A percentile compares a stretch with the other conserved stretches of the same genome.
These are phyloP conservation scores for Cokeromyces recurvatus DNA, from an alignment of 371 early-diverging fungal species.

Conservation along the genomic window DNA sequence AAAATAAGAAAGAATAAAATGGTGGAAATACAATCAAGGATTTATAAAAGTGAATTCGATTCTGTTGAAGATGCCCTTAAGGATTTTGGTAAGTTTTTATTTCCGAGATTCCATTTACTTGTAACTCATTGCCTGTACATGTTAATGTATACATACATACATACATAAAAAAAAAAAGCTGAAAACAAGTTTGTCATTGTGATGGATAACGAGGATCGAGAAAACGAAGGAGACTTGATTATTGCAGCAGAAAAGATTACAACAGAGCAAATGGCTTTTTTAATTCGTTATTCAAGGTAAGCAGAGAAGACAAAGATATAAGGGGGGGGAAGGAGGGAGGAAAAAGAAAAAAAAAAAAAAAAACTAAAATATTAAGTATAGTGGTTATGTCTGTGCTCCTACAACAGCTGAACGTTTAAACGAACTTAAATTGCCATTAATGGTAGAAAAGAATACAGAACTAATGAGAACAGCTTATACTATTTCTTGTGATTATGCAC, in stretches of 20 bases:
- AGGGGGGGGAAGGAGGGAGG: background rate
- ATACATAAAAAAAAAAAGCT: no score
- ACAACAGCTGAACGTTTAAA: conserved; percentile 72
- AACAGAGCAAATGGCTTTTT: conserved; percentile 89
- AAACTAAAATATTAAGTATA: no score
- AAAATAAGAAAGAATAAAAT: no score
- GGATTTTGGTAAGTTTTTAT: conserved; percentile 67
- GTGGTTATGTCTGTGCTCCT: conserved; percentile 91
- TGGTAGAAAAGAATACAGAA: conserved; percentile 91
- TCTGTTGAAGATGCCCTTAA: conserved; percentile 70
- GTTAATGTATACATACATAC: background rate
- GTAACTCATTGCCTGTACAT: no score
- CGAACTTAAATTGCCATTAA: conserved; percentile 81
- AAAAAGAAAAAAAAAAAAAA: no score
- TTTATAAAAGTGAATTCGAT: conserved; percentile 47
- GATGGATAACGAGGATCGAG: conserved; percentile 95
- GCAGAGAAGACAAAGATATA: background rate
- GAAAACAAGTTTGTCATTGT: conserved; percentile 82
- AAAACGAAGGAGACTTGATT: conserved; percentile 97
- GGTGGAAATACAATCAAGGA: conserved; percentile 8
- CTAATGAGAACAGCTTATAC: conserved; percentile 91
- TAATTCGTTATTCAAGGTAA: conserved; percentile 88
- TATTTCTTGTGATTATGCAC: conserved; percentile 80
- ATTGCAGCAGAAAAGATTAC: conserved; percentile 89
- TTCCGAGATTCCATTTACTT: no score